Evolutionary conservation across 2,329 filamentous ascomycete genomes (phyloP), one percentile per base, ranked within the genome.

Genomic region (Cordyceps cicadae): DNA sequence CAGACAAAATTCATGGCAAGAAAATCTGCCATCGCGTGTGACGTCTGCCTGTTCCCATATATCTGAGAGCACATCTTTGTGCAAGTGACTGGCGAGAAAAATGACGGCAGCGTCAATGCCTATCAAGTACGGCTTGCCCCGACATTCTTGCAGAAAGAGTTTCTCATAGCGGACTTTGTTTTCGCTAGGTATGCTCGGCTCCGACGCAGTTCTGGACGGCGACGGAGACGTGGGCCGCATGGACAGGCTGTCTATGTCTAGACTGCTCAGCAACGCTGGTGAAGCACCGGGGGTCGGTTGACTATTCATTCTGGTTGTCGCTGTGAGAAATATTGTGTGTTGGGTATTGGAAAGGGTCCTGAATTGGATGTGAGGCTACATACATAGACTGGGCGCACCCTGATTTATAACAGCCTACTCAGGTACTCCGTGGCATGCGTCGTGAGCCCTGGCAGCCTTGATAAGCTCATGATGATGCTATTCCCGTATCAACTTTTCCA

Each of bases 41-140:
- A 64, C 51, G 17, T 67, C 66, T 37, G 66, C 62, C 43, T 67
- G 62, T 17, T 66, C 64, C 66, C 66, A 68, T 24, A 69, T 68
- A 29, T 57, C 61, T 3, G 64, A 64, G 9, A 67, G 60, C 45
- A 65, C 63, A 6, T 60, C 41, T 26, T 62, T 63, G 41, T 51
- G 54, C 12, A 67, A 43, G 7, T 63, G 63, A n/a, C 66, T 66
- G 15, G 24, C 51, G 9, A 64, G 54, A 19, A 68, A 68, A 2
- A 67, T 29, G 3, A 49, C 54, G 12, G 65, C 64, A 0, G 65
- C 66, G n/a, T 65, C 64, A 34, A 66, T 63, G 19, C 65, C 65
- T 1, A 60, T 65, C 34, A 68, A 61, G 29, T 64, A 64, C 0
- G 62, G 45, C 45, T 62, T 65, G 8, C 64, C 49, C 21, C 43